Evolutionary conservation across 495 filamentous ascomycete species (phyloP).

Genomic region (Chaetomium cochliodes): DNA sequence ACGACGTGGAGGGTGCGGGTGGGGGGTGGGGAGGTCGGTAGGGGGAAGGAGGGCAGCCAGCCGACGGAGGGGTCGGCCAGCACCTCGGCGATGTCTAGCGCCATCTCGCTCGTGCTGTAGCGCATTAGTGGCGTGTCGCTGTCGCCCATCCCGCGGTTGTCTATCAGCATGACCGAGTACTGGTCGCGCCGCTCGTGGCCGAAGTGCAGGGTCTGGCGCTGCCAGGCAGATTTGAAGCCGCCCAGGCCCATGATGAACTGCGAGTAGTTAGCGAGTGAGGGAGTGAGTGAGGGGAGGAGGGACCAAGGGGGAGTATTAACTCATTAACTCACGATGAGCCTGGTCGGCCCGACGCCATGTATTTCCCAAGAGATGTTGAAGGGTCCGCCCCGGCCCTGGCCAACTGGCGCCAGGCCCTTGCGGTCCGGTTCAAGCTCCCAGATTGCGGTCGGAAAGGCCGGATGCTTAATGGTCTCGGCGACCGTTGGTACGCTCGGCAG

Average conservation of each 20-base stretch:
- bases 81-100: slow-evolving; percentile 67
- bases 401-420: slow-evolving; percentile 60
- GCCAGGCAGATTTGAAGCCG: slow-evolving; percentile 62
- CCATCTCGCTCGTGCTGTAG: slow-evolving; percentile 75
- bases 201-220: slow-evolving; percentile 73
- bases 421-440: slow-evolving; percentile 63
- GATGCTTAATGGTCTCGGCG: slow-evolving; percentile 42
- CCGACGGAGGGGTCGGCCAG: slow-evolving; percentile 56
- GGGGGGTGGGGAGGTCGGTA: slow-evolving; percentile 16
- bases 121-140: slow-evolving; percentile 70
- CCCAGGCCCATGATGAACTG: slow-evolving; percentile 68
- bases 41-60: slow-evolving; percentile 53
- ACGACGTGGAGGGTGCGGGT: slow-evolving; percentile 63
- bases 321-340: slow-evolving; percentile 60
- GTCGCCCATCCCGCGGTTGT: slow-evolving; percentile 77
- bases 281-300: slow-evolving; percentile 15
- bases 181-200: slow-evolving; percentile 64
- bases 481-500: slow-evolving; percentile 34
- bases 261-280: slow-evolving; percentile 16
- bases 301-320: background rate
- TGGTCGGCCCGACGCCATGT: slow-evolving; percentile 69
- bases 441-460: slow-evolving; percentile 49
- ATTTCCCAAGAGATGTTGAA: slow-evolving; percentile 73
- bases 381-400: slow-evolving; percentile 63
- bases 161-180: slow-evolving; percentile 71